Base-by-base conservation (phyloP, 257 asterid species). In the Coffea canephora region DNA sequence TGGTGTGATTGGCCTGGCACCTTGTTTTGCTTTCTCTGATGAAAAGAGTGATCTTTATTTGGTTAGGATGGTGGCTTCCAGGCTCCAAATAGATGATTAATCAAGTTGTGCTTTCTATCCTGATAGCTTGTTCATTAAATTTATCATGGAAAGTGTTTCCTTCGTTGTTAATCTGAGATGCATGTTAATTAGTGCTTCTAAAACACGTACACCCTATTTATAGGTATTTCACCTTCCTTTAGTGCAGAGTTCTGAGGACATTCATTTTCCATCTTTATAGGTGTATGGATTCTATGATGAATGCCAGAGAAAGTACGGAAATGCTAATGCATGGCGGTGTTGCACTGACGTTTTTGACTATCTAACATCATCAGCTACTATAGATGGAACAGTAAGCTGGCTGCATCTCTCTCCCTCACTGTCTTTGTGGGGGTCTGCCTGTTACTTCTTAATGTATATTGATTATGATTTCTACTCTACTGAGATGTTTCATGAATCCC, bases 331-430 rank as follows among this genome's bases (percentile, higher is more conserved):
- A 54, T 94, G 99, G 99, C 94, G 99, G 64, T 94, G 94, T 83
- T 96, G 99, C 92, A 96, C 99, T 4, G 99, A 94, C 86, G 99
- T 96, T 71, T 96, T 96, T 86, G 99, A 96, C 90, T 96, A 90
- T 85, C 89, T 96, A 71, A 96, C 97, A 65, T 84, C 94, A 49
- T 96, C 99, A 66, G 99, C 99, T 76, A 96, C 91, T 73, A 92
- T 96, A 73, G 99, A 96, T 79, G 97, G 98, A 84, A 92, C 98
- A 82, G 99, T 96, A 87, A 83, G 84, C 78, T 67, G 23, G 69
- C 18, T 57, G 8, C 48, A 14, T 50, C 19, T 55, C 49, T 16
- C 45, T 41, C 1, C 36, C 27, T 62, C 34, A 31, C n/a, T 45
- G 34, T 15, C 23, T 18, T 11, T 66, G 5, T 65, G 52, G 55